Base-by-base conservation (phyloP, 2,329 filamentous ascomycete species). In the Aplosporella prunicola region DNA sequence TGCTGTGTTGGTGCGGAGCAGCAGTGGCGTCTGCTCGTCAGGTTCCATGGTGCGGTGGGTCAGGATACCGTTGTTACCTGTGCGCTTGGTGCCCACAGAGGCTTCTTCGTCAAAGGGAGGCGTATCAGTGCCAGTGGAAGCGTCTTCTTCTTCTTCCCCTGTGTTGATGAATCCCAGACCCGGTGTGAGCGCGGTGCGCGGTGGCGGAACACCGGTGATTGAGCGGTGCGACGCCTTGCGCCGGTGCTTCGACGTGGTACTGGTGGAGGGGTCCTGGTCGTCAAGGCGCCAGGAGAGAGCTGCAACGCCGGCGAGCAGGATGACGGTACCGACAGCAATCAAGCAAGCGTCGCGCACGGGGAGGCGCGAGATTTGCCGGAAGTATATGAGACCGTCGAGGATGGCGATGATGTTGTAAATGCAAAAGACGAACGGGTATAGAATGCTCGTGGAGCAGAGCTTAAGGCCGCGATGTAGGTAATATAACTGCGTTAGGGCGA, bases 331-430 rank as follows among this genome's bases (percentile, higher is more conserved):
- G 2, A 98, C 61, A 0, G 87, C 76, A 45, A 96, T 93, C 41
- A 93, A 72, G 24, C 78, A 76, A 11, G 83, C 89, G 52, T 85
- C 80, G 2, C 91, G 62, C 1, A 77, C 70, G 11, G 80, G 78
- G 45, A 98, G 76, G 39, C 83, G 72, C 46, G 86, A 80, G 36
- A 81, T 82, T 61, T 98, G 91, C 50, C 82, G 74, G 64, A 96
- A 98, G 63, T 96, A 98, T 51, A 98, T 94, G 48, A 98, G 71
- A 20, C 91, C 91, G 61, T 98, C 91, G 48, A 96, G 69, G 49
- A 98, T 98, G 47, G 91, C 91, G 53, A 96, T 88, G 53, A 98
- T 94, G 69, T 98, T 98, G 71, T 96, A 98, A 46, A 96, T 78
- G 70, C 91, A 98, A 63, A 98, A 98, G 25, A 96, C 88, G 50